phyloP scores from a whole-genome alignment of 148 eudicot genomes.

The Pouteria glomerata region DNA sequence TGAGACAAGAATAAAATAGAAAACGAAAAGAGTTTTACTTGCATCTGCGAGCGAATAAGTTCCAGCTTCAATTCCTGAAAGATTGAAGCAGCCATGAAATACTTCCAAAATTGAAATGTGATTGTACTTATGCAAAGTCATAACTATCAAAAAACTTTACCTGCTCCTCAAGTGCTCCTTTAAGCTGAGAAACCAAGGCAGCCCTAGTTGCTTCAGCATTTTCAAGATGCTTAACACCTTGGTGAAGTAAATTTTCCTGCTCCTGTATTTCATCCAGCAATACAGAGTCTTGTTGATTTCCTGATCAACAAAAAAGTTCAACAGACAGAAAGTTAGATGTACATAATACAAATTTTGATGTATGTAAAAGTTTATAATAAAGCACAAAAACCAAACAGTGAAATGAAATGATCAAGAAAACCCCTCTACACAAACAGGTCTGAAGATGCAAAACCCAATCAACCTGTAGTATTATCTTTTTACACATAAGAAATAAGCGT shows the following conservation, averaged over 20 bases:
- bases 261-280: slow-evolving; percentile 57
- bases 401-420: not conserved
- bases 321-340: not conserved
- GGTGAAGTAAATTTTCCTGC: slow-evolving; percentile 62
- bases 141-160: slow-evolving; percentile 28
- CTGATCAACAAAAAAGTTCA: slow-evolving; percentile 31
- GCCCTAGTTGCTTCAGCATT: slow-evolving; percentile 60
- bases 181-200: slow-evolving; percentile 62
- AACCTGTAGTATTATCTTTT: not conserved
- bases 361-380: not conserved
- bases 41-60: slow-evolving; percentile 48
- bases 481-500: not conserved
- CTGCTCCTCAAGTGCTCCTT: slow-evolving; percentile 79
- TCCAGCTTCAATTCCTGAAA: slow-evolving; percentile 75
- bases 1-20: not conserved
- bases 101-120: not conserved
- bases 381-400: too few relatives aligned
- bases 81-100: not conserved
- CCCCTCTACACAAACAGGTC: not conserved
- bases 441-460: not conserved
- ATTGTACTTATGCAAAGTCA: not conserved
- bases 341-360: not conserved
- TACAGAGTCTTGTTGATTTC: slow-evolving; percentile 43
- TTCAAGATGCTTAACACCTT: slow-evolving; percentile 67
- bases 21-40: slow-evolving; percentile 33